Evolutionary conservation across 805 yeast genomes (phyloP), one percentile per base, ranked within the genome.

Genomic region (Danielozyma ontarioensis): DNA sequence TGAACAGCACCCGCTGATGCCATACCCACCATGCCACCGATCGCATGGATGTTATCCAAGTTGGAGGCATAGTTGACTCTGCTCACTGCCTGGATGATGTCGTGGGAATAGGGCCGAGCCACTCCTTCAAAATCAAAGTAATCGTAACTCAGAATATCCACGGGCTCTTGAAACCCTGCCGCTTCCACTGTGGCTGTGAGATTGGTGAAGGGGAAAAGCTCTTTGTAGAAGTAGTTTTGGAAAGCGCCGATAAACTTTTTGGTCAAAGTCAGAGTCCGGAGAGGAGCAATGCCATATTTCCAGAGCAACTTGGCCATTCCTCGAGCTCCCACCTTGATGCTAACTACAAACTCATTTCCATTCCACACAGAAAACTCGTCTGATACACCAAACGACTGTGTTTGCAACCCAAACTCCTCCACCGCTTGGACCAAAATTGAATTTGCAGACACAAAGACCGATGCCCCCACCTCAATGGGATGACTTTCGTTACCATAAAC

Each of bases 61-160:
- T 66, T 52, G 16, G 62, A 66, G 2, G 67, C 64, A 45, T 70
- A 72, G 46, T 70, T 72, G 31, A 55, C 68, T 34, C 76, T 46
- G 0, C 73, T 64, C 4, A 59, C 45, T 4, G 70, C 53, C 39
- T 69, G 70, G 16, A 66, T 40, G 8, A 70, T 40, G 5, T 61
- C 61, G 21, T 39, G 27, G 10, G 44, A 28, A 37, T 53, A 65
- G 2, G 36, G 34, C 7, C 39, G 32, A n/a, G 58, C 36, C 10
- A 66, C 43, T 2, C 46, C 40, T 2, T 49, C n/a, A 1, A 32
- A 25, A 3, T 22, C 25, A n/a, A 66, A 43, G 37, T 42, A 54
- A 1, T 46, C 46, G 1, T 25, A 12, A 2, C 64, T 67, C 3
- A 53, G 39, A 1, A 13, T 23, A 8, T 41, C 40, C 0, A 64